Percentiles rank a stretch among this genome's conserved stretches.
These are phyloP conservation scores for Dioscorea zingiberensis DNA, from an alignment of 106 monocot species.

Conservation along the genomic window DNA sequence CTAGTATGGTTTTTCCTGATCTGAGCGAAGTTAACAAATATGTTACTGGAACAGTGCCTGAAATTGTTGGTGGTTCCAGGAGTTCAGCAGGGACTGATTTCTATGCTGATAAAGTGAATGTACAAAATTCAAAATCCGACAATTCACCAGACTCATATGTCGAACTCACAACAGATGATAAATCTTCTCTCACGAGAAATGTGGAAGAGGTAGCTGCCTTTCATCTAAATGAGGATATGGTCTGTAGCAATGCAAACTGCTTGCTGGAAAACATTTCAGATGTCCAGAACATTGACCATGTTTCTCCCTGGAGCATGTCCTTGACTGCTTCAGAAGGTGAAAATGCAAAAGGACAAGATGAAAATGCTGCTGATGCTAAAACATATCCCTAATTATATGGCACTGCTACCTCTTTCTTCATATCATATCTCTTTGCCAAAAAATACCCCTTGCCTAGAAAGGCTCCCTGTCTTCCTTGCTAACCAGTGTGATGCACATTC, in stretches of 20 bases:
- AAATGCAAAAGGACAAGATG: background rate
- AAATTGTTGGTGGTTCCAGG: no score
- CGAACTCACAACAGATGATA: no score
- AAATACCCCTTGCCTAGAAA: background rate
- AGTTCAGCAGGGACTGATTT: no score
- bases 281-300: no score
- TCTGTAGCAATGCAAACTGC: background rate
- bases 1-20: no score
- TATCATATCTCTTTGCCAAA: background rate
- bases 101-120: no score
- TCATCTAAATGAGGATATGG: background rate
- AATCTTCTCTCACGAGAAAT: no score
- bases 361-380: background rate
- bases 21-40: no score
- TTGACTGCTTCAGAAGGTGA: background rate
- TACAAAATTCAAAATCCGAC: no score
- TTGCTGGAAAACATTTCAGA: background rate
- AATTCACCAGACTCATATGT: no score
- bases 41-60: no score
- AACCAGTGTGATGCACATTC: background rate
- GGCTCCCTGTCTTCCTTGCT: background rate
- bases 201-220: no score
- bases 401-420: conserved; percentile 1
- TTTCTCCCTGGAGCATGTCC: background rate
- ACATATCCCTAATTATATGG: background rate